Percentiles rank a stretch among this genome's conserved stretches.
Conservation (phyloP, 2,329 filamentous ascomycete species). For the Chaetomium sp. region DNA sequence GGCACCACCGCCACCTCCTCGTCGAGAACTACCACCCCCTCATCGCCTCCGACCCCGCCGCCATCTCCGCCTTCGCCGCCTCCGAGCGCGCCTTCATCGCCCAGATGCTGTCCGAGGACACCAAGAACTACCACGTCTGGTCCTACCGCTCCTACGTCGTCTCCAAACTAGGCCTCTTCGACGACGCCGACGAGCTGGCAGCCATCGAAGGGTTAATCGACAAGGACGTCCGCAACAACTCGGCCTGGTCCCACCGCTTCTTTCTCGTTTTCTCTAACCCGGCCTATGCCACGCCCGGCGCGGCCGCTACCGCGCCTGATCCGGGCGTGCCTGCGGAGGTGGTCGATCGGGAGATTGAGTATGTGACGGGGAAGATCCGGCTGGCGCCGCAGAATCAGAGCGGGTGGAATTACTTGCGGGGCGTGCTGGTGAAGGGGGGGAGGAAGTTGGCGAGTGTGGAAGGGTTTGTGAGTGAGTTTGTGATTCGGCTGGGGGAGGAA, state of each 20-base stretch:
- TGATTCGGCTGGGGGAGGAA: conserved; percentile 37
- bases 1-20: conserved; percentile 66
- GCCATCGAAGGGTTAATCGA: conserved; percentile 67
- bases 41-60: conserved; percentile 53
- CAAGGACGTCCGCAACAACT: conserved; percentile 88
- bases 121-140: conserved; percentile 99
- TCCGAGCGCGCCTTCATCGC: conserved; percentile 71
- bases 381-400: conserved; percentile 89
- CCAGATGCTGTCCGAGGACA: conserved; percentile 74
- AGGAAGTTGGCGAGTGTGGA: conserved; percentile 40
- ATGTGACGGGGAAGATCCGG: conserved; percentile 64
- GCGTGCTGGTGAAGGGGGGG: conserved; percentile 62
- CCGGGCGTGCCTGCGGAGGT: conserved; percentile 53
- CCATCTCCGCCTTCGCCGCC: conserved; percentile 50
- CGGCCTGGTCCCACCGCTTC: conserved; percentile 95
- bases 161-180: conserved; percentile 60
- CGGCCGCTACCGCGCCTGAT: conserved; percentile 46
- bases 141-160: conserved; percentile 76
- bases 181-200: conserved; percentile 55
- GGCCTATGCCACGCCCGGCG: conserved; percentile 39
- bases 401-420: conserved; percentile 86
- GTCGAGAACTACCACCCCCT: conserved; percentile 52
- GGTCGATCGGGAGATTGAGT: conserved; percentile 68
- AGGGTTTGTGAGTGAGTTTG: conserved; percentile 46
- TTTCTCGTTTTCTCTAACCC: conserved; percentile 76